Conservation (phyloP, 768 basidiomycete species). For the Sutorius australiensis region DNA sequence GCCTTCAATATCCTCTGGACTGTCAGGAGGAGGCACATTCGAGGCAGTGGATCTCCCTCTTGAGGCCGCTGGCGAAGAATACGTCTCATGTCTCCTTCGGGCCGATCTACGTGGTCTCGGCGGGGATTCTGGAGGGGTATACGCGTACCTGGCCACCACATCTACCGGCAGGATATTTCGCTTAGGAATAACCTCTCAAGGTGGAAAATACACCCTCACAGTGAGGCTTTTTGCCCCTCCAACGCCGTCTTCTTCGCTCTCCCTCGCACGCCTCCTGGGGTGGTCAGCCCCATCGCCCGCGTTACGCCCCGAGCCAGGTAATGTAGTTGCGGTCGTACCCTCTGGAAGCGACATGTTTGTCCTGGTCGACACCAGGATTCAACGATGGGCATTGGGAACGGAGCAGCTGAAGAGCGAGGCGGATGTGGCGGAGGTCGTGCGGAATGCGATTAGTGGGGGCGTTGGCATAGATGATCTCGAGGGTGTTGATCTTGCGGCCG, state of each 20-base stretch:
- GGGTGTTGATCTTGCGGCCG: constrained; percentile 63
- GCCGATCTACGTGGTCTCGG: constrained; percentile 48
- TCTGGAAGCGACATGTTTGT: constrained; percentile 61
- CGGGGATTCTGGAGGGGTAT: constrained; percentile 6
- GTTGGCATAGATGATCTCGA: constrained; percentile 64
- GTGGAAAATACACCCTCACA: constrained; percentile 62
- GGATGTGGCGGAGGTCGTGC: constrained; percentile 50
- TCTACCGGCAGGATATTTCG: constrained; percentile 65
- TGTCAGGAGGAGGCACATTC: constrained; percentile 71
- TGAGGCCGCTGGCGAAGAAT: constrained; percentile 47
- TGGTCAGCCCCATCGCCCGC: constrained; percentile 40
- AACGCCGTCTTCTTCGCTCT: constrained; percentile 41
- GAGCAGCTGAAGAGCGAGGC: constrained; percentile 59
- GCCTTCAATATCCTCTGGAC: constrained; percentile 81
- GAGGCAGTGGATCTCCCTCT: constrained; percentile 46
- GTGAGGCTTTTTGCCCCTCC: constrained; percentile 55
- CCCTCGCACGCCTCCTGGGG: constrained; percentile 40
- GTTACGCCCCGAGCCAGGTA: constrained; percentile 47
- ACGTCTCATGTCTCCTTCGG: constrained; percentile 63
- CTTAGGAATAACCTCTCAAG: constrained; percentile 58
- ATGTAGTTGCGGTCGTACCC: constrained; percentile 60
- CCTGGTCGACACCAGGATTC: constrained; percentile 61
- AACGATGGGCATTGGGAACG: constrained; percentile 54
- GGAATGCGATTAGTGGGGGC: constrained; percentile 43
- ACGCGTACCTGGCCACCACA: constrained; percentile 59